Evolutionary conservation across 139 green algal genomes (phyloP), one percentile per base, ranked within the genome.

Genomic region (Chlamydomonas eustigma): DNA sequence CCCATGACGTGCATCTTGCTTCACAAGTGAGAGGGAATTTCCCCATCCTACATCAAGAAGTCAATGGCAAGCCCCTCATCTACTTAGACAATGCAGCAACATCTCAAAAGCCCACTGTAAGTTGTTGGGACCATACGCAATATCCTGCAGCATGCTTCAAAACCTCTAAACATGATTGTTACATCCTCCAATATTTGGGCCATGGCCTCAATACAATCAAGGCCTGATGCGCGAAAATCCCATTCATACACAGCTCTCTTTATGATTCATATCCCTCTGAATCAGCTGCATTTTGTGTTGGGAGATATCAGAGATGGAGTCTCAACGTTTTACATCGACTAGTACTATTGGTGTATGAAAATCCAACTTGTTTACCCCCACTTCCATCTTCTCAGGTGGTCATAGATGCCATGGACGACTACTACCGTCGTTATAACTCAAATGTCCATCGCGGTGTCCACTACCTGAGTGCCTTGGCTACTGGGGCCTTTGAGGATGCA

Each of bases 271-370:
- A n/a, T n/a, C n/a, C n/a, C n/a, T n/a, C n/a, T n/a, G n/a, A n/a
- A n/a, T n/a, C n/a, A n/a, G n/a, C n/a, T n/a, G n/a, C n/a, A n/a
- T n/a, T n/a, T n/a, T n/a, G n/a, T n/a, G n/a, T n/a, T n/a, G n/a
- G n/a, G n/a, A n/a, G n/a, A n/a, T n/a, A n/a, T n/a, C n/a, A n/a
- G n/a, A n/a, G n/a, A n/a, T n/a, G n/a, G n/a, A n/a, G n/a, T n/a
- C n/a, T n/a, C n/a, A n/a, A n/a, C n/a, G n/a, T n/a, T n/a, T n/a
- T n/a, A n/a, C n/a, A n/a, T n/a, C n/a, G n/a, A n/a, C n/a, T n/a
- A n/a, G n/a, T n/a, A n/a, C n/a, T n/a, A n/a, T n/a, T 99, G 28
- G 90, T 99, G 1, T 99, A 99, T 81, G 96, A 99, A 88, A 97
- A 92, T 68, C 94, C 91, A 18, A 96, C 96, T 2, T 98, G 94